A percentile compares a stretch with the other conserved stretches of the same genome.
Conservation (phyloP, 352 stramenopile species). For the Peronospora destructor region DNA sequence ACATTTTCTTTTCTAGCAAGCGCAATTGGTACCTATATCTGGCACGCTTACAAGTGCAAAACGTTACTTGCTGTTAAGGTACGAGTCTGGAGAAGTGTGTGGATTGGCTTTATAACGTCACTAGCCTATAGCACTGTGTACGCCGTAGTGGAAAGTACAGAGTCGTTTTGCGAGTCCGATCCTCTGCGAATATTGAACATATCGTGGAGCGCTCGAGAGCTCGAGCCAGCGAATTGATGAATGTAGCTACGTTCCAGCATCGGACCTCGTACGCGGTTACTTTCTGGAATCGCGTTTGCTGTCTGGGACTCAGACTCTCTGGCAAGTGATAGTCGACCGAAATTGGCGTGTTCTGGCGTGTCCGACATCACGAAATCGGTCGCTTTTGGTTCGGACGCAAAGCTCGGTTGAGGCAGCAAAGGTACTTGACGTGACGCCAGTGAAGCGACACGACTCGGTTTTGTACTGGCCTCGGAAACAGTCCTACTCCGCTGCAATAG, state of each 20-base stretch:
- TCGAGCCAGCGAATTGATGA: conserved; percentile 22
- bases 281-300: conserved; percentile 5
- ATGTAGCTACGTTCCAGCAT: conserved; percentile 19
- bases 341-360: neutral
- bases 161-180: conserved; percentile 10
- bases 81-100: conserved; percentile 4
- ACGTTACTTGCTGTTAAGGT: too few relatives aligned
- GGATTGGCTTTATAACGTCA: neutral
- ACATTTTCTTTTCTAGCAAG: too few relatives aligned
- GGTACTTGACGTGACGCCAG: conserved; percentile 11
- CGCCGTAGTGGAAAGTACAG: conserved; percentile 5
- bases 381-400: conserved; percentile 13
- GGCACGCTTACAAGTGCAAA: too few relatives aligned
- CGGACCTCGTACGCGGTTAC: neutral
- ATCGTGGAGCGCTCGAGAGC: conserved; percentile 22
- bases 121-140: conserved; percentile 24
- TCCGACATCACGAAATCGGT: conserved; percentile 25
- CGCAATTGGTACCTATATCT: too few relatives aligned
- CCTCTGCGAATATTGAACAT: conserved; percentile 26
- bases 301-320: conserved; percentile 5
- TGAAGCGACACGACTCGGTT: conserved; percentile 1
- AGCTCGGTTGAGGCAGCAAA: conserved; percentile 18
- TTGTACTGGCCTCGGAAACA: conserved; percentile 4
- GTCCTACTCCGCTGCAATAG: conserved; percentile 19
- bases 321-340: conserved; percentile 4